A percentile compares a stretch with the other conserved stretches of the same genome.
phyloP scores from a whole-genome alignment of 192 early-diverging fungal species.

The Coemansia guatemalensis region DNA sequence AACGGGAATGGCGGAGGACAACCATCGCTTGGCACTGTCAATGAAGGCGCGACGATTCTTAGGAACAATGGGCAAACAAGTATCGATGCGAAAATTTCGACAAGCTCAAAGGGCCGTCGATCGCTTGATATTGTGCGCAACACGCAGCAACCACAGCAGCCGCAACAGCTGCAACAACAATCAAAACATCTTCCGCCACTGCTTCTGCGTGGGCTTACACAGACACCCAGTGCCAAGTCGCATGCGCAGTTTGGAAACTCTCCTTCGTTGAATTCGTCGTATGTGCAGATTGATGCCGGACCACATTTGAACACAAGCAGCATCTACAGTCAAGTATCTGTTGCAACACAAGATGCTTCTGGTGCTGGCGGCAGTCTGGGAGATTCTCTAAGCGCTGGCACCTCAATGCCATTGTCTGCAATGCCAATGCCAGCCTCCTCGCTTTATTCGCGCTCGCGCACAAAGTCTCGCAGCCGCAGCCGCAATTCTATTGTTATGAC shows the following conservation, averaged over 20 bases:
- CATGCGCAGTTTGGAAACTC: slow-evolving; percentile 7
- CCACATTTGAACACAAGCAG: slow-evolving; percentile 2
- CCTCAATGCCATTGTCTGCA: slow-evolving; percentile 8
- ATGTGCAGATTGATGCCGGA: slow-evolving; percentile 21
- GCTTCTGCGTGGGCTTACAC: slow-evolving; percentile 21
- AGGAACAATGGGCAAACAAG: not conserved
- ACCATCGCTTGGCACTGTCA: slow-evolving; percentile 19
- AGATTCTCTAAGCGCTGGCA: not conserved
- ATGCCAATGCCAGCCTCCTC: slow-evolving; percentile 24
- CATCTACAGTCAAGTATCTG: slow-evolving; percentile 17
- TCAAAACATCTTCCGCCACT: slow-evolving; percentile 18
- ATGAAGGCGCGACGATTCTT: slow-evolving; percentile 9
- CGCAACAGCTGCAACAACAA: slow-evolving; percentile 18
- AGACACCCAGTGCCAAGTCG: slow-evolving; percentile 5
- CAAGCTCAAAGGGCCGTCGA: slow-evolving; percentile 24
- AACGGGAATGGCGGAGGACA: not conserved
- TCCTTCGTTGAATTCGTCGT: slow-evolving; percentile 33
- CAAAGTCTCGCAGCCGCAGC: slow-evolving; percentile 51
- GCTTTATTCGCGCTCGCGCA: slow-evolving; percentile 38
- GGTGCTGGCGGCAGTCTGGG: not conserved
- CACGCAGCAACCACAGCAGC: slow-evolving; percentile 12
- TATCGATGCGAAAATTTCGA: not conserved
- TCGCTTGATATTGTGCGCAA: slow-evolving; percentile 42
- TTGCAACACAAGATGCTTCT: not conserved
- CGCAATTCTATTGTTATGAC: slow-evolving; percentile 27